Conservation (phyloP, 2,329 filamentous ascomycete genomes). For the Thielaviopsis ethacetica region DNA sequence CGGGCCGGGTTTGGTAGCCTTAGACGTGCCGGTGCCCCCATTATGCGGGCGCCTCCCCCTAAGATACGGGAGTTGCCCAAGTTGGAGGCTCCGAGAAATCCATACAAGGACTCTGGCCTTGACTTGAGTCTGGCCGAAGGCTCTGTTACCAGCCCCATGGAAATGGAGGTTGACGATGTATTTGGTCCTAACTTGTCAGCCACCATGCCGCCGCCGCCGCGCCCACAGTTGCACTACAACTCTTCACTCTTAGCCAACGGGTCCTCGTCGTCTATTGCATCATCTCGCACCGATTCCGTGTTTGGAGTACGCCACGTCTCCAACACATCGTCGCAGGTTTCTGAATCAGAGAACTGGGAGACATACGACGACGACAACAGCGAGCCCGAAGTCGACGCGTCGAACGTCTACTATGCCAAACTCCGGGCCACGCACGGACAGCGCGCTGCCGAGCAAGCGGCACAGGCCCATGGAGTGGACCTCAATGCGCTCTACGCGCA, state of each 20-base stretch:
- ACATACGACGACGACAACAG: conserved; percentile 70
- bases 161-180: conserved; percentile 60
- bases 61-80: conserved; percentile 67
- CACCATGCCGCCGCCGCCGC: not conserved
- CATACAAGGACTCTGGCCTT: conserved; percentile 29
- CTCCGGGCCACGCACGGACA: conserved; percentile 44
- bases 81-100: conserved; percentile 32
- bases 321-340: conserved; percentile 47
- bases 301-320: conserved; percentile 39
- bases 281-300: conserved; percentile 7
- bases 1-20: conserved; percentile 25
- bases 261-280: conserved; percentile 19
- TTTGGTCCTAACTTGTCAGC: conserved; percentile 21
- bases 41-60: conserved; percentile 56
- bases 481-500: too few species aligned
- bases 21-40: conserved; percentile 37
- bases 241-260: conserved; percentile 25
- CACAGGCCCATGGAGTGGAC: conserved; percentile 18
- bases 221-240: conserved; percentile 17
- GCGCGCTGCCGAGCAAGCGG: conserved; percentile 25
- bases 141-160: conserved; percentile 34
- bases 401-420: conserved; percentile 68
- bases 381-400: conserved; percentile 57
- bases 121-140: conserved; percentile 12
- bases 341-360: conserved; percentile 93